Conservation (phyloP, 164 flowering plant genomes). For the Protea cynaroides region DNA sequence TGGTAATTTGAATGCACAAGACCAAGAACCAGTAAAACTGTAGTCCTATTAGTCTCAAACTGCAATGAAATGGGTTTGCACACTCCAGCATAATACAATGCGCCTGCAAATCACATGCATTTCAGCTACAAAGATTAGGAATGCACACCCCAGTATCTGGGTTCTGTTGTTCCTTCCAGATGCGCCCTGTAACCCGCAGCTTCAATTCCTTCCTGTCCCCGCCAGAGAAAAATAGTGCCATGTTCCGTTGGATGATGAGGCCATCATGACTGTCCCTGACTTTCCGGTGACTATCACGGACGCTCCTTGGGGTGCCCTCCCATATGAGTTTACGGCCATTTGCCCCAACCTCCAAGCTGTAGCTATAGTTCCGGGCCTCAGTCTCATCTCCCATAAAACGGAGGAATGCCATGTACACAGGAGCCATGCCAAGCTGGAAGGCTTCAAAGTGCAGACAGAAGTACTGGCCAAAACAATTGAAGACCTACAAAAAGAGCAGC, state of each 20-base stretch:
- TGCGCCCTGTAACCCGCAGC: slow-evolving; percentile 51
- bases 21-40: not conserved
- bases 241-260: slow-evolving; percentile 46
- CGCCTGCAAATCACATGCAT: not conserved
- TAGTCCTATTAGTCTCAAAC: too few relatives aligned
- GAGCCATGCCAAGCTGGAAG: slow-evolving; percentile 59
- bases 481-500: slow-evolving; percentile 30
- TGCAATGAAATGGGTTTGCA: too few relatives aligned
- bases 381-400: slow-evolving; percentile 66
- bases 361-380: slow-evolving; percentile 43
- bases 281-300: slow-evolving; percentile 53
- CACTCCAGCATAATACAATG: not conserved
- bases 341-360: slow-evolving; percentile 55
- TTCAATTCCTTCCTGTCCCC: slow-evolving; percentile 56
- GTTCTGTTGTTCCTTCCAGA: slow-evolving; percentile 58
- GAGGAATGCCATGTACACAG: slow-evolving; percentile 66
- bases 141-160: slow-evolving; percentile 41
- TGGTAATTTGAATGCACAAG: not conserved
- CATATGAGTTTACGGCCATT: slow-evolving; percentile 51
- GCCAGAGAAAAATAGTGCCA: slow-evolving; percentile 61
- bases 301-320: slow-evolving; percentile 63
- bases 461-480: slow-evolving; percentile 53
- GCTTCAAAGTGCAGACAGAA: slow-evolving; percentile 64
- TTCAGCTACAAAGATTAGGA: slow-evolving; percentile 35
- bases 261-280: slow-evolving; percentile 65